Evolutionary conservation across 2,329 filamentous ascomycete genomes (phyloP), one percentile per base, ranked within the genome.

Genomic region (Venturiaceae sp.): DNA sequence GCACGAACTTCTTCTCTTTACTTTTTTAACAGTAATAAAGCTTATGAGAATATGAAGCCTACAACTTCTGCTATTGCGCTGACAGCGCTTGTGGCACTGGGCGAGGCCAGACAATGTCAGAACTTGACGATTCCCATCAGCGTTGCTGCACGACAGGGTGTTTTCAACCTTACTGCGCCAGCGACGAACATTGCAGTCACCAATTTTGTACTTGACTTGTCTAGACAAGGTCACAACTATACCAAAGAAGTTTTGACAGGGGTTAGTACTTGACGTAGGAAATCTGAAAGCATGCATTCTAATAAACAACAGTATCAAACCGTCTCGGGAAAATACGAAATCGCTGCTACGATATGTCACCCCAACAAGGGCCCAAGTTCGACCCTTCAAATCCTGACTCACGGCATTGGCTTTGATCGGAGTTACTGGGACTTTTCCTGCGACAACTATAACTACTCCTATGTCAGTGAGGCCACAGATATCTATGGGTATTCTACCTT

Each of bases 371-470:
- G 67, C 11, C 60, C 60, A 3, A 62, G 63, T 8, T 75, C 11
- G 67, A 74, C 55, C 47, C 66, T 65, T 61, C 79, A 82, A 63
- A 60, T 83, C 21, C 67, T 83, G 14, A 78, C 76, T 1, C 79
- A 82, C 64, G 80, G 80, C 30, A 75, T 81, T 63, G 79, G 77
- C 9, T 82, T 81, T 61, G 78, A 81, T 63, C 78, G 79, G 61
- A 72, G 69, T 67, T 77, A 66, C 60, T 54, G 52, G 52, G 52
- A 64, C 64, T 67, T 81, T 11, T 67, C 80, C 0, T 80, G 74
- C 70, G 76, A 82, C 66, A 72, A 78, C 64, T 79, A 76, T 73
- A 82, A 84, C 66, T 86, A 87, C 72, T 83, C 78, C 65, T 87
- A 87, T 67, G 75, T 82, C 30, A 73, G 80, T 52, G 69, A 70